These are phyloP conservation scores for Coniochaeta prunicola DNA, from an alignment of 2,329 filamentous ascomycete genomes.

Conservation along the genomic window DNA sequence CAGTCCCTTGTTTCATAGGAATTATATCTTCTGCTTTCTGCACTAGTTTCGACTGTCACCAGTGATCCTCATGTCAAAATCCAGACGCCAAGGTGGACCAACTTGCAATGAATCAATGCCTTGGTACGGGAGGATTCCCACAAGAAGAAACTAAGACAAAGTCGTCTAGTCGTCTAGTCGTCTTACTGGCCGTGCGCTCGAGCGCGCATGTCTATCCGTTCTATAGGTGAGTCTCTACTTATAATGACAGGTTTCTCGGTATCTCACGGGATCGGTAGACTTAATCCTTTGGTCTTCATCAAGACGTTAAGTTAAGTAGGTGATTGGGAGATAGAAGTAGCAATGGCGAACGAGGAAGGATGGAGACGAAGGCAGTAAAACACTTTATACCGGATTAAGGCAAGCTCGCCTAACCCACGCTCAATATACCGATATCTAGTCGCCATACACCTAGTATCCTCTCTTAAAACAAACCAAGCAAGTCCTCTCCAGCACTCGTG, in stretches of 20 bases:
- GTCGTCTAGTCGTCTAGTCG: too few species aligned
- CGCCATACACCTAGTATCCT: not conserved
- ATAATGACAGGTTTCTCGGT: too few species aligned
- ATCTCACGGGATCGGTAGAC: too few species aligned
- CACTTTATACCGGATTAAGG: not conserved
- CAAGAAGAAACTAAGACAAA: too few species aligned
- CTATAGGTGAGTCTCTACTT: too few species aligned
- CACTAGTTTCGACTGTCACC: not conserved
- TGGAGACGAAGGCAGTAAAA: not conserved
- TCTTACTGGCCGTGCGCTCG: too few species aligned
- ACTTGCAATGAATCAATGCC: too few species aligned
- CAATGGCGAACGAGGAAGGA: not conserved
- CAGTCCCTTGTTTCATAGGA: not conserved
- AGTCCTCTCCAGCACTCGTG: conserved; percentile 48
- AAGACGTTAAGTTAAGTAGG: too few species aligned
- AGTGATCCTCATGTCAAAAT: not conserved
- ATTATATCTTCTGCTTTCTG: not conserved
- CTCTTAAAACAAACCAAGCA: conserved; percentile 48
- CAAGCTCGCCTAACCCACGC: not conserved
- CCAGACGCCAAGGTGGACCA: too few species aligned
- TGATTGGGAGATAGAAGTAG: not conserved
- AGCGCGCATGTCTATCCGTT: too few species aligned
- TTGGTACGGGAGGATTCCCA: too few species aligned
- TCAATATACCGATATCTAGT: not conserved
- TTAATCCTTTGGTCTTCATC: too few species aligned